phyloP scores from a whole-genome alignment of 495 filamentous ascomycete genomes.

The Talaromyces thailandensis region DNA sequence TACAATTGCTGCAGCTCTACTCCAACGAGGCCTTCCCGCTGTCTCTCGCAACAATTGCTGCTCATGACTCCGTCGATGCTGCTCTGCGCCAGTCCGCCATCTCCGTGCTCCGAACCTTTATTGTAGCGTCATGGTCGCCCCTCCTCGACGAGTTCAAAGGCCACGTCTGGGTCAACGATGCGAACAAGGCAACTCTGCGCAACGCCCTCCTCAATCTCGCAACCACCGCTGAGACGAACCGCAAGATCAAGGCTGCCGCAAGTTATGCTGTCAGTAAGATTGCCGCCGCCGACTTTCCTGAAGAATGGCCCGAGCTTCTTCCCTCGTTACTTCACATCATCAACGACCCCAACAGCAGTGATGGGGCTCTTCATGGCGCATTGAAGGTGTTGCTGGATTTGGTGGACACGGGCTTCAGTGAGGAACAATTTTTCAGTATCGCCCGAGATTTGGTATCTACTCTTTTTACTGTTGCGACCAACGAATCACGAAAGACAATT shows the following conservation, averaged over 20 bases:
- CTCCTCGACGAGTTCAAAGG: slow-evolving; percentile 61
- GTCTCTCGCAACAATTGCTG: slow-evolving; percentile 68
- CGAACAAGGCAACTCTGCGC: slow-evolving; percentile 64
- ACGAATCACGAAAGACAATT: slow-evolving; percentile 59
- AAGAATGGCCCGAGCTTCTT: slow-evolving; percentile 83
- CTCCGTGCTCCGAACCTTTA: slow-evolving; percentile 69
- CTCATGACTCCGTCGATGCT: slow-evolving; percentile 57
- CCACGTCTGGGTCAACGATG: slow-evolving; percentile 48
- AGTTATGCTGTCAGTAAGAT: slow-evolving; percentile 95
- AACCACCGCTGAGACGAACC: slow-evolving; percentile 54
- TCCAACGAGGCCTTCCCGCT: slow-evolving; percentile 62
- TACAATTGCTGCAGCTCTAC: slow-evolving; percentile 59
- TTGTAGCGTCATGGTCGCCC: slow-evolving; percentile 69
- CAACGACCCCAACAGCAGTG: slow-evolving; percentile 50
- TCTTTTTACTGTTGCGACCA: slow-evolving; percentile 72
- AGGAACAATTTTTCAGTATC: slow-evolving; percentile 86
- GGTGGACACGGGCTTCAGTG: slow-evolving; percentile 85
- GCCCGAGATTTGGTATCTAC: slow-evolving; percentile 75
- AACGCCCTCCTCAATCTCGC: slow-evolving; percentile 63
- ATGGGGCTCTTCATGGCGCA: slow-evolving; percentile 77
- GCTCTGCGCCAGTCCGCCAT: slow-evolving; percentile 77
- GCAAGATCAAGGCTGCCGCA: slow-evolving; percentile 77
- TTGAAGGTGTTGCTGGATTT: slow-evolving; percentile 81
- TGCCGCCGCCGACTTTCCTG: slow-evolving; percentile 84
- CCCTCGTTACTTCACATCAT: slow-evolving; percentile 72